Base-by-base conservation (phyloP, 345 rosid species). In the Luvunga scandens region DNA sequence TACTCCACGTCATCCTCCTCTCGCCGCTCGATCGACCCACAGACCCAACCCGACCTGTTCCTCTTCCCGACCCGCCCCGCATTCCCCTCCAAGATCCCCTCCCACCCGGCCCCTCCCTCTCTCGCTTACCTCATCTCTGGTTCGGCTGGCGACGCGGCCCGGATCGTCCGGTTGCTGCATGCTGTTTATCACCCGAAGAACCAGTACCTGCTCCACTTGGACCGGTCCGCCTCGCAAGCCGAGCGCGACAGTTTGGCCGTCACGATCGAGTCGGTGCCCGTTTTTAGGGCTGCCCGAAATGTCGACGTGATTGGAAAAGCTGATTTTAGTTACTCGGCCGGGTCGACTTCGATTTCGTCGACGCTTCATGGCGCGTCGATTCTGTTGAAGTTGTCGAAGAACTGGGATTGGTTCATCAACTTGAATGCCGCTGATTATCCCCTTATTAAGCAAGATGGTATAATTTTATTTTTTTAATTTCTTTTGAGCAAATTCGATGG, bases 391-490 rank as follows among this genome's bases (percentile, higher is more conserved):
- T 84, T 96, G 60, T 85, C 94, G 0, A 83, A 84, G 28, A 82
- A 71, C 60, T 96, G 99, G 99, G 94, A 96, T 84, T 96, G 98
- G 99, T 92, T 96, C 78, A 76, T 96, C 71, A 85, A 69, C 82
- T 91, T 96, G 59, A 77, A 57, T 31, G 93, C 91, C 25, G 89
- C 86, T 12, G 98, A 96, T 85, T 96, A 96, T 79, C 99, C 98
- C 59, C 99, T 96, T 72, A 81, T 90, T 77, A 86, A 95, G 55
- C 99, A 94, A 89, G 99, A 96, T 81, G 99, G 99, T 93, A 85
- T 72, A 48, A 55, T 30, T 78, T 63, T 36, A 36, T 36, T 39
- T 42, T 69, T 71, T 34, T 60, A 21, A 3, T 65, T 71, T 48
- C 53, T 66, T 12, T 70, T 39, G 2, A 0, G 13, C 45, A 50